Evolutionary conservation across 2,329 filamentous ascomycete species (phyloP).

Genomic region (Microdochium nivale): DNA sequence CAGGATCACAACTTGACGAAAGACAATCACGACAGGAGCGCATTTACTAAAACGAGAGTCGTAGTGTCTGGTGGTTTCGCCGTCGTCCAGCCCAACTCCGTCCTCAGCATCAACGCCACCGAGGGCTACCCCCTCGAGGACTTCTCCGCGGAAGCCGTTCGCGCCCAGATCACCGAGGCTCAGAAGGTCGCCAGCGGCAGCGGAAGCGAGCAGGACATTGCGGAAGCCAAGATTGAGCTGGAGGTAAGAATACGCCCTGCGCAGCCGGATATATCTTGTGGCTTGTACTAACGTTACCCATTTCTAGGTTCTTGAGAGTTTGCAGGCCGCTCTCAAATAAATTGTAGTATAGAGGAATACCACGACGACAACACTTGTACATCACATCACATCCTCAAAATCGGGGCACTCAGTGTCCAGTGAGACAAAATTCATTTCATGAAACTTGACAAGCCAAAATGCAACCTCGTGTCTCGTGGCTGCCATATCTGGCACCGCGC

Average conservation of each 20-base stretch:
- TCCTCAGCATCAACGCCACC: slow-evolving; percentile 95
- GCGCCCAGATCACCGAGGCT: slow-evolving; percentile 84
- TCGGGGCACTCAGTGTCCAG: neutral
- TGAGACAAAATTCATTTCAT: neutral
- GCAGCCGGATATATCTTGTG: neutral
- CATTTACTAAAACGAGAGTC: slow-evolving; percentile 9
- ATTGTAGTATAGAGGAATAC: slow-evolving; percentile 37
- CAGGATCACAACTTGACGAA: neutral
- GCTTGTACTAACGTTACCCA: slow-evolving; percentile 23
- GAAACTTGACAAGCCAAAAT: neutral
- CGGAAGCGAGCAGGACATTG: slow-evolving; percentile 94
- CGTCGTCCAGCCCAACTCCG: slow-evolving; percentile 88
- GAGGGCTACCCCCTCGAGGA: slow-evolving; percentile 93
- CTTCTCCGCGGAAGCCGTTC: slow-evolving; percentile 87
- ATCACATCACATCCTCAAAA: slow-evolving; percentile 17
- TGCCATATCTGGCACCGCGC: neutral
- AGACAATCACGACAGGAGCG: slow-evolving; percentile 5
- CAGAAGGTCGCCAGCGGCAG: slow-evolving; percentile 87
- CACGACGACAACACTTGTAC: slow-evolving; percentile 22
- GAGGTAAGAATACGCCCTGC: slow-evolving; percentile 54
- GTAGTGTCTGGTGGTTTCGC: slow-evolving; percentile 94
- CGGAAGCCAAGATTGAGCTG: slow-evolving; percentile 97
- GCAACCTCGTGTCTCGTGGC: neutral
- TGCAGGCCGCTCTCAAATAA: slow-evolving; percentile 77
- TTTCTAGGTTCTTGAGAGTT: slow-evolving; percentile 68